Percentiles rank a stretch among this genome's conserved stretches.
These are phyloP conservation scores for Dissoconium aciculare DNA, from an alignment of 2,329 filamentous ascomycete species.

Conservation along the genomic window DNA sequence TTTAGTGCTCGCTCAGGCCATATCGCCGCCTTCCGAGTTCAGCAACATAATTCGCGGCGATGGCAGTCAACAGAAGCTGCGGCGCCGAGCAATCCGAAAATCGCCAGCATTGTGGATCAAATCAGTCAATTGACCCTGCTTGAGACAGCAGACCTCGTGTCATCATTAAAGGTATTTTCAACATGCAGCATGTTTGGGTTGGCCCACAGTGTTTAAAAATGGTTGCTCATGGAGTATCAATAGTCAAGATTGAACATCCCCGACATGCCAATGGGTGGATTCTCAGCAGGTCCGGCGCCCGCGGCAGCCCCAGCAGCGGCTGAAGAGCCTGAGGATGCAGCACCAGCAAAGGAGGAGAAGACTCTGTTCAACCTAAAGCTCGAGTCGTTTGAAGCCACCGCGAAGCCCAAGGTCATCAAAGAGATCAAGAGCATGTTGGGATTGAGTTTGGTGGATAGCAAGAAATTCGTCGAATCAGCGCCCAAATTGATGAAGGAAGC, in stretches of 20 bases:
- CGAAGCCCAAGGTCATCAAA: conserved; percentile 99
- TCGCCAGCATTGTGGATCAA: conserved; percentile 87
- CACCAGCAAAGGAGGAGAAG: conserved; percentile 78
- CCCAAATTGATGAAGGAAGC: conserved; percentile 99
- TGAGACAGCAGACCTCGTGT: conserved; percentile 92
- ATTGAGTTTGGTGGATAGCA: conserved; percentile 92
- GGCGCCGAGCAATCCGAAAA: conserved; percentile 63
- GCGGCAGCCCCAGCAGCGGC: conserved; percentile 46
- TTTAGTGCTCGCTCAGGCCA: conserved; percentile 17
- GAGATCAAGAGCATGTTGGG: conserved; percentile 95
- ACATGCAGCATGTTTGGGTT: not conserved
- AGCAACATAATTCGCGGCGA: conserved; percentile 42
- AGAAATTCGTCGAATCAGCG: conserved; percentile 98
- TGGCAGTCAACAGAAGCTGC: conserved; percentile 72
- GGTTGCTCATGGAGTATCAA: no score
- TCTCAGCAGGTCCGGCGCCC: conserved; percentile 50
- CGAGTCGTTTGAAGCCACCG: conserved; percentile 65
- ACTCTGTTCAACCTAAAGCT: conserved; percentile 96
- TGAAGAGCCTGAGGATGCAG: conserved; percentile 69
- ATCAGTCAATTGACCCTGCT: conserved; percentile 96
- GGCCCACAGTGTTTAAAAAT: conserved; percentile 3
- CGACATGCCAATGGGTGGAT: conserved; percentile 87
- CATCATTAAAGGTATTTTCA: conserved; percentile 68
- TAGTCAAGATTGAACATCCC: conserved; percentile 93
- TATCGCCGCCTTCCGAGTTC: conserved; percentile 8